These are phyloP conservation scores for Niveomyces coronatus DNA, from an alignment of 2,329 filamentous ascomycete genomes.

Conservation along the genomic window DNA sequence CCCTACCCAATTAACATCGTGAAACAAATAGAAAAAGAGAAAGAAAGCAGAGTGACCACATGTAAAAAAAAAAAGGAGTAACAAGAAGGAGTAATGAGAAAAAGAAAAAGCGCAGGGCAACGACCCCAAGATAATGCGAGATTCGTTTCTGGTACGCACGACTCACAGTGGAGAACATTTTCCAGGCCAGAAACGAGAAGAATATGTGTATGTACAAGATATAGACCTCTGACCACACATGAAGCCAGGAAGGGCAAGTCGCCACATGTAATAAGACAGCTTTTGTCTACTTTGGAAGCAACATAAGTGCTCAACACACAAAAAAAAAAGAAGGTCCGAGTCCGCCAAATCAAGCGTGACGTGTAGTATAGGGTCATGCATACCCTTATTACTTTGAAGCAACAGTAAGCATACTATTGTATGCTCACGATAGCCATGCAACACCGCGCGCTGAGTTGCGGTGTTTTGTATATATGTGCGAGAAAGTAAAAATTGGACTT, in stretches of 20 bases:
- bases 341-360: constrained; percentile 7
- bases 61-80: no score
- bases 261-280: constrained; percentile 23
- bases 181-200: constrained; percentile 1
- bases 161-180: neutral
- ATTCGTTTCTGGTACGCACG: no score
- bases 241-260: constrained; percentile 19
- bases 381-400: constrained; percentile 5
- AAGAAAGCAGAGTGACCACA: neutral
- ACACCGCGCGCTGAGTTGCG: neutral
- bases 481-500: constrained; percentile 11
- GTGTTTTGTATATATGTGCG: constrained; percentile 11
- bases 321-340: constrained; percentile 5
- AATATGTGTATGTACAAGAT: constrained; percentile 3
- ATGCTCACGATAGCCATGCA: constrained; percentile 3
- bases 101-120: no score
- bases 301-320: no score
- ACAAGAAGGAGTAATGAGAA: no score
- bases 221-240: constrained; percentile 8
- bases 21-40: constrained; percentile 1
- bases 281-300: constrained; percentile 7
- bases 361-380: constrained; percentile 1
- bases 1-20: neutral
- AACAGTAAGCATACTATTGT: neutral
- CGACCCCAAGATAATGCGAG: no score